Evolutionary conservation across 805 yeast genomes (phyloP).

Genomic region (Suhomyces tanzawaensis): DNA sequence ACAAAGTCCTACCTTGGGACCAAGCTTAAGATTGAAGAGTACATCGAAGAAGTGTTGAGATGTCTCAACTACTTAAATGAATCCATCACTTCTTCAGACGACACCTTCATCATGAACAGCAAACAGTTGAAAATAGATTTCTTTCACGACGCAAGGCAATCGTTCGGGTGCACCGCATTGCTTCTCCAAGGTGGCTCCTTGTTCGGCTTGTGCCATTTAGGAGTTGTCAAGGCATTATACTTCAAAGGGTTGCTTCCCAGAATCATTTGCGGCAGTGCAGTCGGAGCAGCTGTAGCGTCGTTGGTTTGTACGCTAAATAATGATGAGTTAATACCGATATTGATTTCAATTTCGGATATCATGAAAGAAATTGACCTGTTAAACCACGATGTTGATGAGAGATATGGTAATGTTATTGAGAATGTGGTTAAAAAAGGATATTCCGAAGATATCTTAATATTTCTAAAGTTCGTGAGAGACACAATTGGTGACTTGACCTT

Average conservation of each 20-base stretch:
- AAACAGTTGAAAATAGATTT: conserved; percentile 66
- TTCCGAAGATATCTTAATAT: conserved; percentile 79
- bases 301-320: conserved; percentile 73
- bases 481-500: conserved; percentile 83
- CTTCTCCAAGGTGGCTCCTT: conserved; percentile 92
- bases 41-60: conserved; percentile 69
- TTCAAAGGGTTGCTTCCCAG: conserved; percentile 74
- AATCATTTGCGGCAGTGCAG: conserved; percentile 87
- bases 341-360: conserved; percentile 37
- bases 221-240: conserved; percentile 84
- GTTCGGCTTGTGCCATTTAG: conserved; percentile 91
- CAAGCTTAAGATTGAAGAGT: conserved; percentile 82
- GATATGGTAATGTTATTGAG: conserved; percentile 68
- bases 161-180: conserved; percentile 87
- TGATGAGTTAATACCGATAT: conserved; percentile 55
- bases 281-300: conserved; percentile 91
- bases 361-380: conserved; percentile 45
- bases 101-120: conserved; percentile 41
- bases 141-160: conserved; percentile 81
- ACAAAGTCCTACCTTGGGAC: conserved; percentile 86
- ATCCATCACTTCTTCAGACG: conserved; percentile 29
- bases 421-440: conserved; percentile 77
- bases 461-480: conserved; percentile 72
- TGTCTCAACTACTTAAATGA: conserved; percentile 63
- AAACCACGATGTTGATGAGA: conserved; percentile 54